A percentile compares a stretch with the other conserved stretches of the same genome.
These are phyloP conservation scores for Chrysopogon serrulatus DNA, from an alignment of 176 grass and related monocot genomes.

Conservation along the genomic window DNA sequence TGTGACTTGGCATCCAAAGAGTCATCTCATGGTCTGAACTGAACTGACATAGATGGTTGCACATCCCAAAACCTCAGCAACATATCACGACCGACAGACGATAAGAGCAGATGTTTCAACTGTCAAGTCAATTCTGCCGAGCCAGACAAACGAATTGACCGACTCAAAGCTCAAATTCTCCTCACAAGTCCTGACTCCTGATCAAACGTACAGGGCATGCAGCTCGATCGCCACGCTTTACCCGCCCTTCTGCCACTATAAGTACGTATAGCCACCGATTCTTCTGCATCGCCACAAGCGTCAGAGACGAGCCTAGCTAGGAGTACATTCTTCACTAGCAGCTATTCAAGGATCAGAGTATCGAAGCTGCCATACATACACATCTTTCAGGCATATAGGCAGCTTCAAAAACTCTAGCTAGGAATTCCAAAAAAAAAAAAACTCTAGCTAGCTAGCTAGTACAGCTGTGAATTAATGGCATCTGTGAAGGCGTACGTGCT, in stretches of 20 bases:
- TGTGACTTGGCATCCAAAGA: background rate
- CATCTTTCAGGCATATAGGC: background rate
- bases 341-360: background rate
- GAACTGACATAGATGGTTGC: background rate
- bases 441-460: background rate
- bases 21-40: background rate
- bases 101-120: too few species aligned
- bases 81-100: too few species aligned
- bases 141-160: background rate
- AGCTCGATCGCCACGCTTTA: background rate
- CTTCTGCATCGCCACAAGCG: background rate
- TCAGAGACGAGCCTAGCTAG: background rate
- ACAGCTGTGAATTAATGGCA: background rate
- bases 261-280: too few species aligned
- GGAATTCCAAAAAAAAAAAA: too few species aligned
- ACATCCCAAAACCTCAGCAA: too few species aligned
- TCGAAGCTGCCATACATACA: background rate
- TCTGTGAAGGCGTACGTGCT: background rate
- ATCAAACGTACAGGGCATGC: conserved; percentile 4
- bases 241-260: too few species aligned
- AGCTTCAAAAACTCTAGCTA: background rate
- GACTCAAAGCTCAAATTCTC: background rate
- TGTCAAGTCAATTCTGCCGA: background rate
- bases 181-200: background rate
- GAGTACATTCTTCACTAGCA: background rate